Evolutionary conservation across 176 grass and related monocot genomes (phyloP), one percentile per base, ranked within the genome.

Genomic region (Oryza punctata): DNA sequence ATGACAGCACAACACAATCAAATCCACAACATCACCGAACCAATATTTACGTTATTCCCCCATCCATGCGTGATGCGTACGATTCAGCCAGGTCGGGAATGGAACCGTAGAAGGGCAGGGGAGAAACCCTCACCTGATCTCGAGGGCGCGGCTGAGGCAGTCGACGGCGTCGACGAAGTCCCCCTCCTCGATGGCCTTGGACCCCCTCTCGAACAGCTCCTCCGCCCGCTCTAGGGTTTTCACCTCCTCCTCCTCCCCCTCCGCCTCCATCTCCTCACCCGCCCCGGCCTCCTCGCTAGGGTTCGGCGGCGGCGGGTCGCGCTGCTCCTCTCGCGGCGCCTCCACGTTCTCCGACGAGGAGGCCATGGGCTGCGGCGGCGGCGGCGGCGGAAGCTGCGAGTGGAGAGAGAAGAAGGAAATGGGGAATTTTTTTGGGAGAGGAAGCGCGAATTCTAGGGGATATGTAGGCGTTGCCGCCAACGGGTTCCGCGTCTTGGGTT

Each of bases 111-210:
- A 11, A 19, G 40, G 5, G 21, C 18, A 1, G 24, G 76, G 18
- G 47, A 21, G 70, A 10, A 94, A 84, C 75, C 83, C 83, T 90
- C 87, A 99, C 96, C 91, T 92, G 87, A 96, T 94, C 74, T 99
- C 93, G 77, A 99, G 93, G 73, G 93, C 89, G 64, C 88, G 91
- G 86, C 96, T 94, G 81, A 99, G 91, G 69, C 85, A 92, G 87
- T 99, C 93, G 14, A 87, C 93, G 80, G 96, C 93, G 11, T 89
- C 91, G 28, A 85, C 87, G 68, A 87, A 92, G 68, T 96, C 96
- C 33, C 81, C 96, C 3, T 92, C 96, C 89, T 99, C 91, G 79
- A 96, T 94, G 46, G 96, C 93, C 73, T 90, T 96, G 38, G 96
- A 96, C 8, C 96, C 93, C 76, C 68, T 61, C 60, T 90, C 87